Evolutionary conservation across 208 protist species (phyloP).

Genomic region (Trypanosoma lewisi): DNA sequence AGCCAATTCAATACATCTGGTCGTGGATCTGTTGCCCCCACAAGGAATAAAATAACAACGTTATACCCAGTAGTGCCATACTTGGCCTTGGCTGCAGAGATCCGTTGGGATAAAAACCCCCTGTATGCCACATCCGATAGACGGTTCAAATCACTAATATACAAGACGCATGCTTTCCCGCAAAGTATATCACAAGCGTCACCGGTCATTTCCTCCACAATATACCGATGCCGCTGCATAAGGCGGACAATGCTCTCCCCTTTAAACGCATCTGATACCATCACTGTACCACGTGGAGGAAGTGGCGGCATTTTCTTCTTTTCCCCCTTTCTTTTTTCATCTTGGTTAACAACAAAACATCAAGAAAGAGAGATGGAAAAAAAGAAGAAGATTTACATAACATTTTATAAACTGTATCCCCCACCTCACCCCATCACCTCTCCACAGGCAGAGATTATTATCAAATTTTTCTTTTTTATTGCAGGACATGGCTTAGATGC

Average conservation of each 20-base stretch:
- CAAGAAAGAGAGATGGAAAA: neutral
- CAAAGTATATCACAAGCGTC: slow-evolving; percentile 22
- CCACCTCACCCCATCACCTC: too few species aligned
- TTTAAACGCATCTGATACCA: neutral
- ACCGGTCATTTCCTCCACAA: slow-evolving; percentile 8
- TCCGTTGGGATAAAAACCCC: slow-evolving; percentile 3
- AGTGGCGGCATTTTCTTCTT: slow-evolving; percentile 4
- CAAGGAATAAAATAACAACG: slow-evolving; percentile 17
- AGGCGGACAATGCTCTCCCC: slow-evolving; percentile 12
- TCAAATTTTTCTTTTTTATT: too few species aligned
- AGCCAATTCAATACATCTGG: slow-evolving; percentile 59
- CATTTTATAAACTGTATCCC: too few species aligned
- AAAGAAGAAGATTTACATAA: neutral
- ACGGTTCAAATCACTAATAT: slow-evolving; percentile 15
- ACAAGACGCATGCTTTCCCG: slow-evolving; percentile 6
- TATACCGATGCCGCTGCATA: slow-evolving; percentile 23
- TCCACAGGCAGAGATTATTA: too few species aligned
- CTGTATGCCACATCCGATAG: slow-evolving; percentile 10
- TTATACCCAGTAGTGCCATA: neutral
- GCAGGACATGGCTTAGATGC: too few species aligned
- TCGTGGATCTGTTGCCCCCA: slow-evolving; percentile 28
- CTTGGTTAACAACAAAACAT: neutral
- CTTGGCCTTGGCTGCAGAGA: neutral
- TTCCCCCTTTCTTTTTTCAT: neutral
- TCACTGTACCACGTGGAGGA: slow-evolving; percentile 8